phyloP scores from a whole-genome alignment of 129 eudicot genomes.

The Pittosporum tobira region DNA sequence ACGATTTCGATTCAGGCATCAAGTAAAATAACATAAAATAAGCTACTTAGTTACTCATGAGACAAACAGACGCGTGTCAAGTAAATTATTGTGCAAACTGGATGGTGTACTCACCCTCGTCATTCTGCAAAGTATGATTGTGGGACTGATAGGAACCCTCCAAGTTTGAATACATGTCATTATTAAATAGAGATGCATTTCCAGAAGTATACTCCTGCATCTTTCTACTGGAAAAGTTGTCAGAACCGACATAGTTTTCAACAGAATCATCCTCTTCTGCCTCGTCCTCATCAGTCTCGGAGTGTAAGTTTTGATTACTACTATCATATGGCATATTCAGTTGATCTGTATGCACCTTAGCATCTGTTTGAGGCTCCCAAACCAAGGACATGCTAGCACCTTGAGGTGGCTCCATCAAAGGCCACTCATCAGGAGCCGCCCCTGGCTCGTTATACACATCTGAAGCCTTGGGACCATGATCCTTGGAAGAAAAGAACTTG shows the following conservation, averaged over 20 bases:
- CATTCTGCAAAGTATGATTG: constrained; percentile 35
- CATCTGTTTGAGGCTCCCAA: constrained; percentile 31
- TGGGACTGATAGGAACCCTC: constrained; percentile 48
- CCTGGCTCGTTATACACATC: constrained; percentile 31
- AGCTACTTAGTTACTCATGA: not conserved
- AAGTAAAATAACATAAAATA: not conserved
- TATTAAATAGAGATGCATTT: constrained; percentile 36
- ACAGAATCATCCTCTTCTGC: constrained; percentile 38
- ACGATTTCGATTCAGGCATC: not conserved
- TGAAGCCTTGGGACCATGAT: constrained; percentile 23
- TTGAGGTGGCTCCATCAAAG: constrained; percentile 58
- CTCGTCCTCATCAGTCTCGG: constrained; percentile 45
- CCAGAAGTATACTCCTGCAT: constrained; percentile 41
- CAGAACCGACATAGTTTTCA: constrained; percentile 34
- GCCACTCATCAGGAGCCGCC: constrained; percentile 96
- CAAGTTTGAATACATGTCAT: constrained; percentile 35
- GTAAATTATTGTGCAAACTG: not conserved
- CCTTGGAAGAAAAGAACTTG: constrained; percentile 17
- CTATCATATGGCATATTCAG: constrained; percentile 29
- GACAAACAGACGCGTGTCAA: not conserved
- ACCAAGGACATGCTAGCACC: constrained; percentile 23
- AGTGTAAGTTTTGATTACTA: constrained; percentile 23
- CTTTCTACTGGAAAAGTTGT: constrained; percentile 38
- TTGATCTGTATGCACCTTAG: constrained; percentile 43
- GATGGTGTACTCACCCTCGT: constrained; percentile 43